Evolutionary conservation across 208 protist genomes (phyloP).

Genomic region (Leishmania braziliensis): DNA sequence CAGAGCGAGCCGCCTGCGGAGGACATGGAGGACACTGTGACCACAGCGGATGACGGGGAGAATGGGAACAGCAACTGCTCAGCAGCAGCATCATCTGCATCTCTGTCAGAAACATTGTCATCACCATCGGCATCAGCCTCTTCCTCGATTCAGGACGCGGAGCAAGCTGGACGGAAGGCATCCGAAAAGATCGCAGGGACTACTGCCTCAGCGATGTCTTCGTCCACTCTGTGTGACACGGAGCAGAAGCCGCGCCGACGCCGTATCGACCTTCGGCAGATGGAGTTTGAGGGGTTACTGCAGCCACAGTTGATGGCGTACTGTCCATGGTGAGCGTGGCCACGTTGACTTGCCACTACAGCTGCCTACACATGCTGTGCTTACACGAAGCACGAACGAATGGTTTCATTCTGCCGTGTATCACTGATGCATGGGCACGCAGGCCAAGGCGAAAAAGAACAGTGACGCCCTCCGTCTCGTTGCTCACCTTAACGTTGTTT

Average conservation of each 20-base stretch:
- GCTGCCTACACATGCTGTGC: neutral
- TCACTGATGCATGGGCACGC: neutral
- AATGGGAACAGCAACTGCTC: neutral
- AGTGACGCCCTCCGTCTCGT: neutral
- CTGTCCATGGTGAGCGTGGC: constrained; percentile 62
- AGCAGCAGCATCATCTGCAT: neutral
- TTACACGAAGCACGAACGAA: neutral
- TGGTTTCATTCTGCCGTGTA: neutral
- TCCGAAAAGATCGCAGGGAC: neutral
- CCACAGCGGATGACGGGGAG: neutral
- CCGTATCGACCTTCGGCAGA: constrained; percentile 53
- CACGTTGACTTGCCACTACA: neutral
- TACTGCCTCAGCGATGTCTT: neutral
- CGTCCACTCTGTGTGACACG: neutral
- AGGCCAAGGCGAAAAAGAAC: neutral
- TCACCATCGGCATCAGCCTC: neutral
- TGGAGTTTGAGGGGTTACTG: constrained; percentile 68
- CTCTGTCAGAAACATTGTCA: neutral
- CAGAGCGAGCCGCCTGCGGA: constrained; percentile 12
- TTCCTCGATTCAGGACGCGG: neutral
- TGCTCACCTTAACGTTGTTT: neutral
- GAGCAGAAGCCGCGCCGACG: neutral
- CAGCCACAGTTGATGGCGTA: constrained; percentile 53
- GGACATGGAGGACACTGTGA: constrained; percentile 6
- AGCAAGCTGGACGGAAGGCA: neutral